Evolutionary conservation across 805 yeast species (phyloP).

Genomic region (Ogataea nitratoaversa): DNA sequence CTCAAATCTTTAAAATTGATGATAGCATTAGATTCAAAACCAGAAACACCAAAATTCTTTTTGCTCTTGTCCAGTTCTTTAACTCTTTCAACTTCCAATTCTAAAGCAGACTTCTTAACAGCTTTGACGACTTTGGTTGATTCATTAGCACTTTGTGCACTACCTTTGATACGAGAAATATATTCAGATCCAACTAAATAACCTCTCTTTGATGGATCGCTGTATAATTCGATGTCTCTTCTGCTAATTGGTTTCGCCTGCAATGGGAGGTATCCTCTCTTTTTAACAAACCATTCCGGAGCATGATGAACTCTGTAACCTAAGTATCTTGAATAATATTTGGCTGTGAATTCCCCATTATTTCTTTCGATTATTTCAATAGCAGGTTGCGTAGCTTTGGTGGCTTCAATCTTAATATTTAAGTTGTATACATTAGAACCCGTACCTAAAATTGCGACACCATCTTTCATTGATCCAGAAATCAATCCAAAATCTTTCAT

Average conservation of each 20-base stretch:
- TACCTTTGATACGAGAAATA: constrained; percentile 27
- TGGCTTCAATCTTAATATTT: constrained; percentile 75
- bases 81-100: constrained; percentile 13
- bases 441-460: constrained; percentile 75
- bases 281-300: constrained; percentile 65
- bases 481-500: constrained; percentile 74
- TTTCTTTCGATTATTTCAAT: constrained; percentile 64
- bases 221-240: constrained; percentile 76
- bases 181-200: constrained; percentile 46
- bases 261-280: constrained; percentile 76
- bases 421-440: constrained; percentile 48
- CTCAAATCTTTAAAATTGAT: constrained; percentile 24
- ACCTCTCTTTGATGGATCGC: constrained; percentile 69
- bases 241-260: constrained; percentile 82
- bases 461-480: constrained; percentile 67
- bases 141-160: constrained; percentile 1
- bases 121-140: constrained; percentile 7
- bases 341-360: constrained; percentile 73
- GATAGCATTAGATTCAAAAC: constrained; percentile 22
- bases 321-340: constrained; percentile 57
- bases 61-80: constrained; percentile 9
- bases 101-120: constrained; percentile 20
- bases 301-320: constrained; percentile 71
- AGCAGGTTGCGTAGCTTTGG: constrained; percentile 73
- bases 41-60: constrained; percentile 14